phyloP scores from a whole-genome alignment of 257 asterid genomes.

The Nicotiana attenuata region DNA sequence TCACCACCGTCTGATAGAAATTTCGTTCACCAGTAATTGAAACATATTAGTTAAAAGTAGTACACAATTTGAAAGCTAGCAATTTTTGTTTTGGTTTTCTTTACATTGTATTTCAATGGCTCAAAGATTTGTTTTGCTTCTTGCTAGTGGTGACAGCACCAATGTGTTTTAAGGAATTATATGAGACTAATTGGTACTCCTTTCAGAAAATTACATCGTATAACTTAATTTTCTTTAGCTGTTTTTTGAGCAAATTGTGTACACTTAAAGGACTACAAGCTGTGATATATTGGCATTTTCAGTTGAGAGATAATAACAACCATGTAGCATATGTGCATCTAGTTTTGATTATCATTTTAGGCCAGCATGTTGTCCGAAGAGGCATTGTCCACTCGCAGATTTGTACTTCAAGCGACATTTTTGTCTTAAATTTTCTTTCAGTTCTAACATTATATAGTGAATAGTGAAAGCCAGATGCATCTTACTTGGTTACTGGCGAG shows the following conservation, averaged over 20 bases:
- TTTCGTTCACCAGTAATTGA: not conserved
- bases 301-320: not conserved
- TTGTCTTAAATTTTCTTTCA: not conserved
- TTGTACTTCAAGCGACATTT: not conserved
- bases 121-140: not conserved
- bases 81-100: no score
- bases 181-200: not conserved
- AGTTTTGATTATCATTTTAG: not conserved
- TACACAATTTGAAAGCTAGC: not conserved
- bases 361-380: not conserved
- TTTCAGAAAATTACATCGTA: not conserved
- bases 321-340: not conserved
- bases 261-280: not conserved
- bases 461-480: not conserved
- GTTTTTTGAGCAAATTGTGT: not conserved
- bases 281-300: not conserved
- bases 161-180: no score
- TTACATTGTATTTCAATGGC: not conserved
- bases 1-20: constrained; percentile 57
- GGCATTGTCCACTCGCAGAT: not conserved
- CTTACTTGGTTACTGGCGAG: not conserved
- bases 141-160: no score
- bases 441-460: not conserved
- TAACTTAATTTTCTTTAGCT: not conserved
- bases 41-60: not conserved